phyloP scores from a whole-genome alignment of 441 rosid species.

The Populus hybrid region DNA sequence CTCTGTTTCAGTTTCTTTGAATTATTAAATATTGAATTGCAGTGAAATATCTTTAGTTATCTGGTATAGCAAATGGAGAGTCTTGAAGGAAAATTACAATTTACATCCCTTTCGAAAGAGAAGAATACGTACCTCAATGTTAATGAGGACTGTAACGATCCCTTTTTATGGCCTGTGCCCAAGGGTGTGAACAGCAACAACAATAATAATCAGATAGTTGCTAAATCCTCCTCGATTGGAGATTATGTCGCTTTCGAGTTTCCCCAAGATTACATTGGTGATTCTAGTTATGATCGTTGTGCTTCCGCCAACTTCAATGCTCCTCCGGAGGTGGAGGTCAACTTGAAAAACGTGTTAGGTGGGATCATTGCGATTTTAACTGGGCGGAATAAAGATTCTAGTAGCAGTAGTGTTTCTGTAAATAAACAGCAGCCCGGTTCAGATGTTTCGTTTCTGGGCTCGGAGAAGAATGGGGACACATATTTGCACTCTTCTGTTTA shows the following conservation, averaged over 20 bases:
- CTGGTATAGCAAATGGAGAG: slow-evolving; percentile 37
- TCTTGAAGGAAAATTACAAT: slow-evolving; percentile 40
- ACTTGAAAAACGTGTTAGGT: slow-evolving; percentile 69
- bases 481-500: slow-evolving; percentile 82
- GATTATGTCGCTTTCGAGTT: no score
- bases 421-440: slow-evolving; percentile 43
- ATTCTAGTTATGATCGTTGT: background rate
- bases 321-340: slow-evolving; percentile 53
- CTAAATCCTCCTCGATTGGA: no score
- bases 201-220: no score
- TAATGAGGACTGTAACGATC: slow-evolving; percentile 34
- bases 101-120: slow-evolving; percentile 27
- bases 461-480: slow-evolving; percentile 71
- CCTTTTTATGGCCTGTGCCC: slow-evolving; percentile 15
- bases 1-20: no score
- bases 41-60: no score
- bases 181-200: background rate
- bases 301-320: slow-evolving; percentile 9
- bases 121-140: slow-evolving; percentile 30
- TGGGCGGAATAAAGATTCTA: slow-evolving; percentile 47
- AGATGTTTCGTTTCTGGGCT: slow-evolving; percentile 76
- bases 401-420: background rate
- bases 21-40: no score
- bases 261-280: no score
- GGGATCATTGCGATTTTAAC: slow-evolving; percentile 81